Base-by-base conservation (phyloP, 2,329 filamentous ascomycete genomes). In the Calonectria pseudoturangicola region DNA sequence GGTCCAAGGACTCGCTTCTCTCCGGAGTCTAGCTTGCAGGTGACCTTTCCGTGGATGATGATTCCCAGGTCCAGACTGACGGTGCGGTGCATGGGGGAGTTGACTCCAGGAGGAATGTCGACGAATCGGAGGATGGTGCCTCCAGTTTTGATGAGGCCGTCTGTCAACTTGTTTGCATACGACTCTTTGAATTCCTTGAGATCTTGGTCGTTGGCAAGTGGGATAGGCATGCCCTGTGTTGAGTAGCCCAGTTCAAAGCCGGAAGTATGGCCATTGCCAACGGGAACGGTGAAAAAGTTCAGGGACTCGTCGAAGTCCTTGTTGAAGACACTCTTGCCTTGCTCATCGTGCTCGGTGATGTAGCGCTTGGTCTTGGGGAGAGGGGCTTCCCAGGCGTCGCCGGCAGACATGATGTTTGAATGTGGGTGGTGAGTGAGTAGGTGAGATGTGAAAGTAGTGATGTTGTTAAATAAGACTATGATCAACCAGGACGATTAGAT, bases 51-150 rank as follows among this genome's bases (percentile, higher is more conserved):
- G 13, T 45, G 62, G 13, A 74, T 51, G 1, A 73, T 25, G 4
- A 73, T 65, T 21, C 62, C 70, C 5, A 70, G 67, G 50, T 73
- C 70, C 9, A 66, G 58, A 28, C 73, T 74, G 21, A 73, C 70
- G 21, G 73, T 71, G n/a, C 73, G 70, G 27, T 74, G 70, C 70
- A 74, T 73, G 25, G 66, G 66, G 0, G 72, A 70, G 15, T 25
- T 45, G 25, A 48, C 21, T 7, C 30, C 39, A 10, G 72, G 70
- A 6, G 72, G 56, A 4, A 66, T 56, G 4, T 74, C 70, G 21
- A 66, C 66, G 3, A 68, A 73, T 13, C 72, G 18, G 10, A 73
- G 12, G 5, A 73, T 54, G 2, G 43, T 65, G 3, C 72, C 72
- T 16, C 69, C 72, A 15, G 28, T 67, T n/a, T 54, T 51, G 36